These are phyloP conservation scores for Nicotiana obtusifolia DNA, from an alignment of 257 asterid species.

Conservation along the genomic window DNA sequence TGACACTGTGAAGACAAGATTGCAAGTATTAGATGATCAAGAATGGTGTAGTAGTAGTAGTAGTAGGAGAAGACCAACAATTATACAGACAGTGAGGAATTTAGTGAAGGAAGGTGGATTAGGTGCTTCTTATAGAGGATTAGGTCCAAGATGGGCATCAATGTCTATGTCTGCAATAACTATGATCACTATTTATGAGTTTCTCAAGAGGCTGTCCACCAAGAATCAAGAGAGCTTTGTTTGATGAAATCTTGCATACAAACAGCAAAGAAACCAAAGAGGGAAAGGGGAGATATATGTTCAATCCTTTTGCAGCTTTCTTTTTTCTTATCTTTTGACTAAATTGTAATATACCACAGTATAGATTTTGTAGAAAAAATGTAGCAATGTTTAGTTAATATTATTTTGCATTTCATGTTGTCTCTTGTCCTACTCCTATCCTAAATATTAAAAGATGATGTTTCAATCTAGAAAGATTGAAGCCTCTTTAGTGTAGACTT, in stretches of 20 bases:
- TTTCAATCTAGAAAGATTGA: neutral
- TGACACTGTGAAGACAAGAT: constrained; percentile 84
- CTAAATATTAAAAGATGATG: neutral
- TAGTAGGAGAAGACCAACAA: constrained; percentile 32
- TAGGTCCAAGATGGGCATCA: constrained; percentile 96
- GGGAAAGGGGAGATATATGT: neutral
- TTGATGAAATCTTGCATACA: constrained; percentile 20
- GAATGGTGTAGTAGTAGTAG: constrained; percentile 6
- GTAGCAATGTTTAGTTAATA: neutral
- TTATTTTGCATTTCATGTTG: neutral
- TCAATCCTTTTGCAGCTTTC: neutral
- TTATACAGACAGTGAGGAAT: constrained; percentile 57
- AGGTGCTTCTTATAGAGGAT: constrained; percentile 89
- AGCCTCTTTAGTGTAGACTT: neutral
- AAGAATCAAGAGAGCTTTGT: constrained; percentile 56
- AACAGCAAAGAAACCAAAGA: neutral
- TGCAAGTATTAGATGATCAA: constrained; percentile 85
- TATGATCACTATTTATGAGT: constrained; percentile 97
- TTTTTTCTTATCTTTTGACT: neutral
- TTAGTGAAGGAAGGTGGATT: constrained; percentile 89
- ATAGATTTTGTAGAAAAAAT: neutral
- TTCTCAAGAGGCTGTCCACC: constrained; percentile 76
- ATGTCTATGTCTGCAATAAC: constrained; percentile 96
- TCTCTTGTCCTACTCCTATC: neutral
- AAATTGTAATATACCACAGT: neutral